Conservation (phyloP, 768 basidiomycete species). For the Pleurotus djamor region DNA sequence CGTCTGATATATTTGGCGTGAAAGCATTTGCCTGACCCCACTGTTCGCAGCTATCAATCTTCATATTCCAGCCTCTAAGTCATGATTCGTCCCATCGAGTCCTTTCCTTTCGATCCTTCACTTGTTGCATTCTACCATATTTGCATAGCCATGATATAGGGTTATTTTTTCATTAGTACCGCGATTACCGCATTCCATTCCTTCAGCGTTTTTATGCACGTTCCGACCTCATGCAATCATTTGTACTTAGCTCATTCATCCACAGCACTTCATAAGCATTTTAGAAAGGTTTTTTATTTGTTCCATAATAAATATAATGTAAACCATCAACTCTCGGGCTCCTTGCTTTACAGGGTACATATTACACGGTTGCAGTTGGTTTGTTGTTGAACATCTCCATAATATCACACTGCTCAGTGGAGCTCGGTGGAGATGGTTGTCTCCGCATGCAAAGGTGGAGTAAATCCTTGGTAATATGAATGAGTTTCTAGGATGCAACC, state of each 20-base stretch:
- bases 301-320: slow-evolving; percentile 1
- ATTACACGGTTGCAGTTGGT: too few species aligned
- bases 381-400: too few species aligned
- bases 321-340: not conserved
- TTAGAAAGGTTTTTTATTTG: slow-evolving; percentile 10
- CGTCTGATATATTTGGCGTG: slow-evolving; percentile 10
- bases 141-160: not conserved
- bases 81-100: slow-evolving; percentile 34
- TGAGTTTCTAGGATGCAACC: not conserved
- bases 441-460: not conserved
- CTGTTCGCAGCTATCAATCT: slow-evolving; percentile 72
- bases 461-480: not conserved
- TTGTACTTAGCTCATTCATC: slow-evolving; percentile 15
- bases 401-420: too few species aligned
- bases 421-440: too few species aligned
- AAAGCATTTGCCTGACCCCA: not conserved
- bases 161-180: not conserved
- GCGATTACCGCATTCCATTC: not conserved
- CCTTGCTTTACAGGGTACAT: not conserved
- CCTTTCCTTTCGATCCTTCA: slow-evolving; percentile 16
- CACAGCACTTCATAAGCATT: slow-evolving; percentile 9
- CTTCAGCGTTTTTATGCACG: not conserved
- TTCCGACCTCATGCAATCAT: slow-evolving; percentile 8
- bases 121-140: not conserved
- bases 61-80: slow-evolving; percentile 82